Conservation (phyloP, 257 asterid species). For the Scutellaria galericulata region DNA sequence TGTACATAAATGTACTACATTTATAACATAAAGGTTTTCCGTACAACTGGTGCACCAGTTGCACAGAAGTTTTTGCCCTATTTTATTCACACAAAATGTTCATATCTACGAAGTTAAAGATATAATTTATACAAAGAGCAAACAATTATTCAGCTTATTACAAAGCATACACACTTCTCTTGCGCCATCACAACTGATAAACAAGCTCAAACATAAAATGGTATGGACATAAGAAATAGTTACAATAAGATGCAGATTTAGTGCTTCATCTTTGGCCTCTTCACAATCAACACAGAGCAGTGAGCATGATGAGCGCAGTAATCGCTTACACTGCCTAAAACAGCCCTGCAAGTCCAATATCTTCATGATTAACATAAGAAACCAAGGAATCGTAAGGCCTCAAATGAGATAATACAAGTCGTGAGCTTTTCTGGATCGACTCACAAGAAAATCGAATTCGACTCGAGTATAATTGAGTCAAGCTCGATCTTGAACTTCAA, state of each 20-base stretch:
- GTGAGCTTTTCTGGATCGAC: too few species aligned
- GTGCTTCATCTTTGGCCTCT: constrained; percentile 48
- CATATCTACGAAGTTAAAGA: too few species aligned
- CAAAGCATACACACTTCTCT: not conserved
- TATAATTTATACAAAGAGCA: not conserved
- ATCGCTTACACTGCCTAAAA: constrained; percentile 85
- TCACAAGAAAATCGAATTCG: too few species aligned
- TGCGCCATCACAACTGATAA: not conserved
- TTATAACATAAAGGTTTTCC: too few species aligned
- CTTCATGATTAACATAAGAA: not conserved
- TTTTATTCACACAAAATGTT: not conserved
- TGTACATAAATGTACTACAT: too few species aligned
- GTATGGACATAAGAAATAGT: not conserved
- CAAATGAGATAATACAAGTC: not conserved
- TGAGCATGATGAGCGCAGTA: constrained; percentile 81
- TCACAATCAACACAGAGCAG: constrained; percentile 83
- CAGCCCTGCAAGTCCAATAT: constrained; percentile 57
- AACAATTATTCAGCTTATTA: not conserved
- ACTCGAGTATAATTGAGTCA: too few species aligned
- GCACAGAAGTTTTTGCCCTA: too few species aligned
- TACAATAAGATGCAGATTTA: not conserved
- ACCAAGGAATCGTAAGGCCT: too few species aligned
- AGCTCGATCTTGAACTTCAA: too few species aligned
- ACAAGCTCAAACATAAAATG: not conserved
- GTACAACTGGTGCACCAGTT: too few species aligned